Evolutionary conservation across 2,329 filamentous ascomycete species (phyloP), one percentile per base, ranked within the genome.

Genomic region (Huntiella abstrusa): DNA sequence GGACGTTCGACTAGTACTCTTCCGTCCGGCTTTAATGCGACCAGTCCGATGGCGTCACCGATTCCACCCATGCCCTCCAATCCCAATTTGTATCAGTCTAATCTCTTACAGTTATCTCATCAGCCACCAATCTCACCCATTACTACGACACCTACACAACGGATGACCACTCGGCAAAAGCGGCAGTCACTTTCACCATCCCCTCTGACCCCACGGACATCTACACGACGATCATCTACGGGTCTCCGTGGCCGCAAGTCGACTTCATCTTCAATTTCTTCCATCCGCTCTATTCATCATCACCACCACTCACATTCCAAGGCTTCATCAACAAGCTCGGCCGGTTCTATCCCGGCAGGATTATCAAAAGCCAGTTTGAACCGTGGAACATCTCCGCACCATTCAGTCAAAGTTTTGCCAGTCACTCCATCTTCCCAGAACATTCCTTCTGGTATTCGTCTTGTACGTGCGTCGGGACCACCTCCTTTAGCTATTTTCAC

Each of bases 361-460:
- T 72, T 77, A 13, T 80, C 80, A 33, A 80, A 78, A 56, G 80
- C 74, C 12, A 76, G 74, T 1, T 64, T 75, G 43, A 71, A 71
- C 38, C 64, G 72, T 33, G 72, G 73, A 11, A 76, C 83, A 17
- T 87, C 80, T 3, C 88, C 91, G 1, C 86, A 95, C 58, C 75
- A 84, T 53, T 93, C 84, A 0, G 81, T 96, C 55, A 96, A 96
- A 63, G 82, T 96, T n/a, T 74, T 96, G 2, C 88, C 91, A 1
- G 83, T 84, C 0, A 94, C 87, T 0, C 88, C 88, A 0, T 87
- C 81, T 0, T 64, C 72, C 2, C 67, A 69, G 12, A 66, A 74
- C 1, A 93, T 96, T 55, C 87, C 88, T 0, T 83, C 77, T 44
- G 92, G 87, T 53, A 83, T 95, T 50, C 79, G 88, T 2, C 68